phyloP scores from a whole-genome alignment of 2,329 filamentous ascomycete genomes.

The Aspergillus vadensis region DNA sequence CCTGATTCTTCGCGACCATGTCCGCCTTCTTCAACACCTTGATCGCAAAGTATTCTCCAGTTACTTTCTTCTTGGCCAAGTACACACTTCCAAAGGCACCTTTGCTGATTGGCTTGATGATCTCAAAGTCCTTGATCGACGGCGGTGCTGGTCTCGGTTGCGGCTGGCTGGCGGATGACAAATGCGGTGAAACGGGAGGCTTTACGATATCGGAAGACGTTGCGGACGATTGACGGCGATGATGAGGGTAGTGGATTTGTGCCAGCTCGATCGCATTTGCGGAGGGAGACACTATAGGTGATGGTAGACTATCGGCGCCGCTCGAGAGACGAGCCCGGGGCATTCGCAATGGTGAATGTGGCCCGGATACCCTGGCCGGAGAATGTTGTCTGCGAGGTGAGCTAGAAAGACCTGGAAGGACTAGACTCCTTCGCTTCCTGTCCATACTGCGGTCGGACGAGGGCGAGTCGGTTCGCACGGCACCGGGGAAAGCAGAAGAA shows the following conservation, averaged over 20 bases:
- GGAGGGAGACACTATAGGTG: conserved; percentile 87
- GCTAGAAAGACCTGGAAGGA: conserved; percentile 71
- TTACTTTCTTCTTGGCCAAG: conserved; percentile 96
- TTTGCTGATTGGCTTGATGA: conserved; percentile 99
- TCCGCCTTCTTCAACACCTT: conserved; percentile 99
- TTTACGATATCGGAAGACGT: conserved; percentile 71
- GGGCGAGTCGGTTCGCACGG: conserved; percentile 80
- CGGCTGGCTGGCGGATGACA: conserved; percentile 75
- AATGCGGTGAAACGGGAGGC: conserved; percentile 77
- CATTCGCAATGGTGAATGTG: conserved; percentile 84
- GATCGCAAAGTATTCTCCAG: conserved; percentile 97
- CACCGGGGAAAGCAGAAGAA: conserved; percentile 74
- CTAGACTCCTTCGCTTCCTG: conserved; percentile 81
- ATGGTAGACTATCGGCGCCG: conserved; percentile 61
- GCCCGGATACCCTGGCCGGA: conserved; percentile 72
- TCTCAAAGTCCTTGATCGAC: conserved; percentile 98
- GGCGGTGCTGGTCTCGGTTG: conserved; percentile 87
- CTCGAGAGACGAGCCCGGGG: conserved; percentile 72
- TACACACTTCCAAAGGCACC: conserved; percentile 98
- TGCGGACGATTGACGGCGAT: conserved; percentile 88
- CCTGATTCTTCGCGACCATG: conserved; percentile 99
- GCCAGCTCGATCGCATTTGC: conserved; percentile 73
- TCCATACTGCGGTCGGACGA: conserved; percentile 85
- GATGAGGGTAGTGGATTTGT: conserved; percentile 61
- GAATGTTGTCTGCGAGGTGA: conserved; percentile 87